Evolutionary conservation across 441 rosid genomes (phyloP).

Genomic region (Erodium moschatum): DNA sequence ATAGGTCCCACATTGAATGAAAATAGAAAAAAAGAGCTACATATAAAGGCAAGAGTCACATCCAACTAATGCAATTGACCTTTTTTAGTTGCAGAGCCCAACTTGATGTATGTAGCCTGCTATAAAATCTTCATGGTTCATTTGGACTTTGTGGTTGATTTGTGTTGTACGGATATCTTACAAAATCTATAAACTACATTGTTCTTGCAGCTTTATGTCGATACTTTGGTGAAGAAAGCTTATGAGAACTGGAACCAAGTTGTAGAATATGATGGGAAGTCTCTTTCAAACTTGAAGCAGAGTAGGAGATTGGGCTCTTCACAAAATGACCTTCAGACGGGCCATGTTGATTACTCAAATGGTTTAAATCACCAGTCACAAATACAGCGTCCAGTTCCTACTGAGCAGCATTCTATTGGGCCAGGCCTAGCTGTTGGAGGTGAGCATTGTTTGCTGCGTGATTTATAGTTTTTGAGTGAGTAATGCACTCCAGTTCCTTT

Average conservation of each 20-base stretch:
- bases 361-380: slow-evolving; percentile 50
- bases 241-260: slow-evolving; percentile 89
- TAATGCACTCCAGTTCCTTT: neutral
- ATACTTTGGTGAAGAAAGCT: slow-evolving; percentile 82
- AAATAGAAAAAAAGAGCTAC: too few relatives aligned
- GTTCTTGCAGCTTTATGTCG: slow-evolving; percentile 68
- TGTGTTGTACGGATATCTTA: neutral
- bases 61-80: too few relatives aligned
- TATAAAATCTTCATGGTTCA: too few relatives aligned
- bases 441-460: slow-evolving; percentile 21
- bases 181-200: neutral
- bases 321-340: slow-evolving; percentile 42
- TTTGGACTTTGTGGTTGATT: too few relatives aligned
- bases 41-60: too few relatives aligned
- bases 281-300: slow-evolving; percentile 60
- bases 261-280: slow-evolving; percentile 86
- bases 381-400: slow-evolving; percentile 37
- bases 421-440: slow-evolving; percentile 55
- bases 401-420: slow-evolving; percentile 45
- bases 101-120: too few relatives aligned
- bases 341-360: slow-evolving; percentile 38
- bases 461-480: neutral
- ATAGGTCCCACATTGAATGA: too few relatives aligned
- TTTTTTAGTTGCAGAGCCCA: too few relatives aligned
- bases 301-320: slow-evolving; percentile 38